Conservation (phyloP, 129 eudicot genomes). For the Chrysanthemum seticuspe region DNA sequence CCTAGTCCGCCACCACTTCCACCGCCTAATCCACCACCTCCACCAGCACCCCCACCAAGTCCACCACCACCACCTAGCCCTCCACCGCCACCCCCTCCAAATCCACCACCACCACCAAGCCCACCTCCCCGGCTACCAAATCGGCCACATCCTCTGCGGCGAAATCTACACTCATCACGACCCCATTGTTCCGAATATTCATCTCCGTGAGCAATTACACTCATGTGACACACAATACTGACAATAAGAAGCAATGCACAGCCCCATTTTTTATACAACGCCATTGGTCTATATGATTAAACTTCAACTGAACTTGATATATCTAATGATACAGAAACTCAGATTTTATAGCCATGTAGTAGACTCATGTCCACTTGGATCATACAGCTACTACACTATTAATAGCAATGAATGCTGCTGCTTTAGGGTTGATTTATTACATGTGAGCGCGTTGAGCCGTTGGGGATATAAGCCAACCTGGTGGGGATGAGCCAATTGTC, state of each 20-base stretch:
- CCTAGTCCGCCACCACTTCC: slow-evolving; percentile 10
- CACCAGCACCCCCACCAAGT: neutral
- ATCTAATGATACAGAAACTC: neutral
- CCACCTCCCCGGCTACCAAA: neutral
- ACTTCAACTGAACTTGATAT: neutral
- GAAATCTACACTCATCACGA: slow-evolving; percentile 18
- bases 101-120: slow-evolving; percentile 4
- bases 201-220: too few relatives aligned
- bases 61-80: slow-evolving; percentile 14
- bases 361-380: slow-evolving; percentile 23
- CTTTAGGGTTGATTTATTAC: slow-evolving; percentile 8
- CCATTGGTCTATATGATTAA: too few relatives aligned
- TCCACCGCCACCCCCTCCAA: neutral
- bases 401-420: slow-evolving; percentile 10
- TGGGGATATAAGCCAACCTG: slow-evolving; percentile 12
- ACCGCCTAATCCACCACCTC: slow-evolving; percentile 15
- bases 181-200: too few relatives aligned
- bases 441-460: neutral
- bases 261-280: too few relatives aligned
- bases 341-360: slow-evolving; percentile 17
- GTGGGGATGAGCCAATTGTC: slow-evolving; percentile 6
- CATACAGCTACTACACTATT: neutral
- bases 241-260: too few relatives aligned
- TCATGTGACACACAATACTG: too few relatives aligned
- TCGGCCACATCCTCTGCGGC: slow-evolving; percentile 26